Percentiles rank a stretch among this genome's conserved stretches.
phyloP scores from a whole-genome alignment of 441 rosid genomes.

The Cnidoscolus chayamansa region DNA sequence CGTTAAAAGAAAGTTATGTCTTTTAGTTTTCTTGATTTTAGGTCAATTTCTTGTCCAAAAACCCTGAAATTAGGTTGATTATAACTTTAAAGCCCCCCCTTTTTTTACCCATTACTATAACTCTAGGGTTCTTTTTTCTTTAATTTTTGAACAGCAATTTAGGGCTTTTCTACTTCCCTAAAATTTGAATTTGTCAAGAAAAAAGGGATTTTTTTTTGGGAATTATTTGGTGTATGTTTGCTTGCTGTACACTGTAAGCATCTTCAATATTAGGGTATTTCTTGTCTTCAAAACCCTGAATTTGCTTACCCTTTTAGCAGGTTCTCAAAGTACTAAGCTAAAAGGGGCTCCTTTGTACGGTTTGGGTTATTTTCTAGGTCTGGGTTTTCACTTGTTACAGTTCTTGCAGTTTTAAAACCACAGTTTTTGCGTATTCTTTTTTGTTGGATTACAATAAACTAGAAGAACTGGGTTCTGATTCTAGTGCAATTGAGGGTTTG shows the following conservation, averaged over 20 bases:
- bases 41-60: constrained; percentile 1
- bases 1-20: constrained; percentile 6
- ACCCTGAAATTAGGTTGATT: constrained; percentile 5
- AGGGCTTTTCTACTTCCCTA: not conserved
- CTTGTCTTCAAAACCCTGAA: constrained; percentile 17
- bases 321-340: constrained; percentile 12
- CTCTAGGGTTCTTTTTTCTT: constrained; percentile 4
- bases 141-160: not conserved
- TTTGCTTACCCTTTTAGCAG: constrained; percentile 8
- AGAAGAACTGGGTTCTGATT: constrained; percentile 11
- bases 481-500: constrained; percentile 16
- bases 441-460: not conserved
- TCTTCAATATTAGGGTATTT: constrained; percentile 5
- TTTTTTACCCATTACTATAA: not conserved
- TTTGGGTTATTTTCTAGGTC: constrained; percentile 6
- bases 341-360: constrained; percentile 11
- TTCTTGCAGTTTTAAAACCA: not conserved
- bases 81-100: not conserved
- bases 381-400: constrained; percentile 1
- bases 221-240: not conserved
- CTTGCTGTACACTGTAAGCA: not conserved
- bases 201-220: not conserved
- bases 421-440: not conserved
- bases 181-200: not conserved
- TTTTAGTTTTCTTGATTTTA: not conserved